Percentiles rank a stretch among this genome's conserved stretches.
Evolutionary conservation across 805 yeast genomes (phyloP).

Genomic region (Saturnispora gosingensis): DNA sequence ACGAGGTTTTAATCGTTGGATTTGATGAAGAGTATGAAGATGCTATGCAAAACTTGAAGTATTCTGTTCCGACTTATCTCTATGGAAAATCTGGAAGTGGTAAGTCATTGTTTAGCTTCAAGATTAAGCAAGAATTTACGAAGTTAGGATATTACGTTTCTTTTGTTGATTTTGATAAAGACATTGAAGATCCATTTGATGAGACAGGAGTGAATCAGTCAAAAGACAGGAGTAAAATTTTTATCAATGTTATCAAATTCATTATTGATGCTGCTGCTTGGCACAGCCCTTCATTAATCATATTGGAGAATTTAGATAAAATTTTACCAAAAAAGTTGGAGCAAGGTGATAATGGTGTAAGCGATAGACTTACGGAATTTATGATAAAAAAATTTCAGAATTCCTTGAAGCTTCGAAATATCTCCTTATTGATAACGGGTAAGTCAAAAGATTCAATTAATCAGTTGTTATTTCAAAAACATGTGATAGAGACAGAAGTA

Average conservation of each 20-base stretch:
- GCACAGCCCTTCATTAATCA: conserved; percentile 67
- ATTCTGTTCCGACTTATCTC: conserved; percentile 45
- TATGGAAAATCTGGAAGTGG: conserved; percentile 81
- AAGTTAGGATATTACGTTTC: conserved; percentile 38
- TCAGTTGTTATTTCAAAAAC: conserved; percentile 51
- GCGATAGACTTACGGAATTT: conserved; percentile 58
- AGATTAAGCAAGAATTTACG: conserved; percentile 31
- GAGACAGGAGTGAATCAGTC: neutral
- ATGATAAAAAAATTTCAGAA: conserved; percentile 37
- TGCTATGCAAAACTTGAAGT: conserved; percentile 32
- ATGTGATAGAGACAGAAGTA: conserved; percentile 55
- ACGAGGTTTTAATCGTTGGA: conserved; percentile 41
- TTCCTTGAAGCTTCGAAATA: conserved; percentile 36
- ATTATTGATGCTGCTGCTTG: conserved; percentile 42
- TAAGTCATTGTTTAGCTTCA: conserved; percentile 47
- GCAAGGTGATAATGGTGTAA: conserved; percentile 45
- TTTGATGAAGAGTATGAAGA: conserved; percentile 37
- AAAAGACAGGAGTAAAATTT: conserved; percentile 5
- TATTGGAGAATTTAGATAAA: conserved; percentile 72
- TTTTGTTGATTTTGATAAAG: conserved; percentile 26
- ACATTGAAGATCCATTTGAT: neutral
- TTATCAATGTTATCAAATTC: conserved; percentile 37
- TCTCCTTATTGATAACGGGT: conserved; percentile 55
- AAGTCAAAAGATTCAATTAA: conserved; percentile 59
- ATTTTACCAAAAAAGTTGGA: conserved; percentile 58